Evolutionary conservation across 1,284 basidiomycete species (phyloP), one percentile per base, ranked within the genome.

Genomic region (Ustilago shanxiensis): DNA sequence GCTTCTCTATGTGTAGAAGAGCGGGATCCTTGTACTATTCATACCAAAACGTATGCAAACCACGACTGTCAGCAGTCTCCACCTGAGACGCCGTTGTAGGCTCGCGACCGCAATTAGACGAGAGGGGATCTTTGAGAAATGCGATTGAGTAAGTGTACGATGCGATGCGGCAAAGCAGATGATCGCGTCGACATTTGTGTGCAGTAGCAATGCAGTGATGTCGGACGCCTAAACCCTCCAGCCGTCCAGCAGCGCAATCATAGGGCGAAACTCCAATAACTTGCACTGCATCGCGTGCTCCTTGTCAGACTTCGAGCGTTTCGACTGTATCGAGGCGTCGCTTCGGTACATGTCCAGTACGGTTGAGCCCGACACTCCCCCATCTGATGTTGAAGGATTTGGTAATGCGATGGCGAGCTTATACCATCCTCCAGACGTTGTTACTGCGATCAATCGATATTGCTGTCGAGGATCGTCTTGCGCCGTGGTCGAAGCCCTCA

Each of bases 361-460:
- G 1, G 71, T 79, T 13, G 74, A 72, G 4, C 59, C 58, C 16
- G 47, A 60, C 4, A 33, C 31, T 2, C 41, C 41, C 16, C 47
- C 49, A 13, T 54, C 49, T 10, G 22, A 13, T 7, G 47, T 31
- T 7, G 53, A 24, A 20, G 37, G 5, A 20, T 37, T 22, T 6
- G 70, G 62, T 44, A 62, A 13, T 8, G 54, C 47, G n/a, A 81
- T 60, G 5, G 72, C 72, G 16, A 83, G 61, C 44, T 80, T 79
- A 60, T 83, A 83, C 69, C 73, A 82, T 1, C 77, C 77, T 2
- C 82, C 82, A 6, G 79, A 81, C 3, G 81, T 81, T 10, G 82
- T 83, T 29, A 83, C 47, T 9, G 75, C 80, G 29, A 83, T 62
- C 20, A 83, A 66, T 11, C 75, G 74, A 45, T 58, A 62, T 11